Evolutionary conservation across 129 eudicot species (phyloP).

Genomic region (Artemisia tridentata): DNA sequence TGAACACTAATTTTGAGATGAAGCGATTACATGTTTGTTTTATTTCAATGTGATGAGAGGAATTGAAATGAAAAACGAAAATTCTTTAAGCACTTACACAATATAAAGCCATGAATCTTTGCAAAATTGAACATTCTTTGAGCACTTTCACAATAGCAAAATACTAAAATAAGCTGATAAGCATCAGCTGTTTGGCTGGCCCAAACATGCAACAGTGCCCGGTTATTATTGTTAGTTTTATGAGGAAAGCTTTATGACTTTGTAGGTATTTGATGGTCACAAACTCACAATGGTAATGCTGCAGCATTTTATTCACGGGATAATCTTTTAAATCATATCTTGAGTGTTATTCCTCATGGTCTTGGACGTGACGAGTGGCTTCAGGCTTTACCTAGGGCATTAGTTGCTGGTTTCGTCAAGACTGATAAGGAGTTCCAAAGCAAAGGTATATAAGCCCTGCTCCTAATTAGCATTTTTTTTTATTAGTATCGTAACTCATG

Average conservation of each 20-base stretch:
- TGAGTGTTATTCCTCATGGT: slow-evolving; percentile 79
- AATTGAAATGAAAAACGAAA: too few species aligned
- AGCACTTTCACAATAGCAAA: not conserved
- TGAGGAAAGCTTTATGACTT: not conserved
- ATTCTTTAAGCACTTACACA: too few species aligned
- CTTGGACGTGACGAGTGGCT: slow-evolving; percentile 96
- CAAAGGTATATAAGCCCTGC: slow-evolving; percentile 54
- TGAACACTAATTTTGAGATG: too few species aligned
- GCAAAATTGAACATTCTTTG: not conserved
- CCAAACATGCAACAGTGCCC: too few species aligned
- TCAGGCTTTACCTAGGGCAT: slow-evolving; percentile 85
- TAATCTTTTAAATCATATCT: slow-evolving; percentile 54
- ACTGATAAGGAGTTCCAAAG: slow-evolving; percentile 86
- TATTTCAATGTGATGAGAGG: too few species aligned
- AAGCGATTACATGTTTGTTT: too few species aligned
- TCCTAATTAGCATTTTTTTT: not conserved
- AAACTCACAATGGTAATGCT: slow-evolving; percentile 90
- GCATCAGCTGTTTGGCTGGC: too few species aligned
- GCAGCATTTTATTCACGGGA: slow-evolving; percentile 91
- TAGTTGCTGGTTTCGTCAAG: slow-evolving; percentile 94
- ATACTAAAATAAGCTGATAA: too few species aligned
- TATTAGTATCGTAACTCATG: not conserved
- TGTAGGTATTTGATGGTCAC: slow-evolving; percentile 91
- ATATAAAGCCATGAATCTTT: not conserved
- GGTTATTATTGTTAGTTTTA: not conserved